Evolutionary conservation across 768 basidiomycete genomes (phyloP).

Genomic region (Daedalea quercina): DNA sequence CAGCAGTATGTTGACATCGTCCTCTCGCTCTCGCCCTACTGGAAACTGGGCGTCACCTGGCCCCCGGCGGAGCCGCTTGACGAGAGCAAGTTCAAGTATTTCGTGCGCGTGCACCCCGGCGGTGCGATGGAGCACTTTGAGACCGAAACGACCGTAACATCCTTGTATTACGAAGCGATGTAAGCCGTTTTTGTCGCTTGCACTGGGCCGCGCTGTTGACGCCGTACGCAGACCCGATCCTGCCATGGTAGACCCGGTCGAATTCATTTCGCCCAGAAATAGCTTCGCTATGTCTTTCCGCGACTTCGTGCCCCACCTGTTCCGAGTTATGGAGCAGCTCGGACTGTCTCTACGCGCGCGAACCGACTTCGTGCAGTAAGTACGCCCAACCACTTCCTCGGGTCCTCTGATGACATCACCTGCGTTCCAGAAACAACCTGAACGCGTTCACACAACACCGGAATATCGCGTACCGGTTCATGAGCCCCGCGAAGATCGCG

Average conservation of each 20-base stretch:
- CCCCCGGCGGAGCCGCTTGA: constrained; percentile 65
- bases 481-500: constrained; percentile 71
- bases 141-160: constrained; percentile 70
- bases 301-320: constrained; percentile 76
- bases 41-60: constrained; percentile 74
- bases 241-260: constrained; percentile 66
- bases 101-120: constrained; percentile 76
- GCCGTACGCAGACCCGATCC: constrained; percentile 61
- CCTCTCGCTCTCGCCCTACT: constrained; percentile 61
- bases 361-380: constrained; percentile 68
- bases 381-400: constrained; percentile 25
- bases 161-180: constrained; percentile 84
- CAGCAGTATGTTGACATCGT: constrained; percentile 79
- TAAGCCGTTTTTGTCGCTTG: constrained; percentile 29
- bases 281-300: constrained; percentile 80
- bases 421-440: constrained; percentile 57
- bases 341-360: constrained; percentile 80
- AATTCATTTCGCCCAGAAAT: constrained; percentile 76
- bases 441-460: constrained; percentile 68
- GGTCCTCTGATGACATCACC: neutral
- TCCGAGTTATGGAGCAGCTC: constrained; percentile 77
- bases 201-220: neutral
- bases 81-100: constrained; percentile 73
- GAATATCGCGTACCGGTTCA: constrained; percentile 88
- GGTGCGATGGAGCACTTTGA: constrained; percentile 86